Conservation (phyloP, 2,329 filamentous ascomycete genomes). For the Eurotiales sp. region DNA sequence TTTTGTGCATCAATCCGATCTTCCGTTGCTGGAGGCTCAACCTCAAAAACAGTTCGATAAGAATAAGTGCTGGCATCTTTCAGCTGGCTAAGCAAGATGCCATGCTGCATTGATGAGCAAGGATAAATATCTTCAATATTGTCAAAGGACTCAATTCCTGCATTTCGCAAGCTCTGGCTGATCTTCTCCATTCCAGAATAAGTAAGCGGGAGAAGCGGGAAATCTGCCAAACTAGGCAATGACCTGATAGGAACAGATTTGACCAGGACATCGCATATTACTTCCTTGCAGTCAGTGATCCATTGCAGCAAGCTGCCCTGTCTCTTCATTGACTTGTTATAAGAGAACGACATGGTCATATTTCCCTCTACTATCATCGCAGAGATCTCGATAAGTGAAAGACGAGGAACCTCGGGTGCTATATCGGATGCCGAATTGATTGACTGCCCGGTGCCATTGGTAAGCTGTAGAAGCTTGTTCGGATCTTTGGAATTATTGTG, state of each 20-base stretch:
- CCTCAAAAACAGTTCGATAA: conserved; percentile 17
- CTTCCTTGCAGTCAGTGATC: conserved; percentile 12
- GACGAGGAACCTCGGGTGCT: conserved; percentile 14
- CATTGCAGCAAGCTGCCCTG: conserved; percentile 13
- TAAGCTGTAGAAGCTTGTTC: conserved; percentile 15
- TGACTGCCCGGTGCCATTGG: conserved; percentile 13
- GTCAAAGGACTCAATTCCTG: conserved; percentile 13
- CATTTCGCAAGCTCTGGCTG: conserved; percentile 3
- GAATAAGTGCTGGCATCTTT: conserved; percentile 20
- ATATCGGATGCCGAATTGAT: conserved; percentile 13
- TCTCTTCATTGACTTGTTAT: conserved; percentile 14
- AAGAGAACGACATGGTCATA: conserved; percentile 15
- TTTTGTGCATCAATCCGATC: conserved; percentile 12
- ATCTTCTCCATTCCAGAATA: conserved; percentile 13
- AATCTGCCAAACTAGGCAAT: conserved; percentile 16
- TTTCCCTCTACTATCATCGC: conserved; percentile 12
- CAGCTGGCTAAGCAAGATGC: conserved; percentile 22
- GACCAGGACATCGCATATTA: not conserved
- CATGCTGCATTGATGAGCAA: conserved; percentile 24
- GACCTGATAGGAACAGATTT: not conserved
- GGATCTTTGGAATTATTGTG: conserved; percentile 18
- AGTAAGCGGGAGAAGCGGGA: conserved; percentile 21
- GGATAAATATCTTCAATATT: conserved; percentile 24
- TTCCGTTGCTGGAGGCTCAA: conserved; percentile 10
- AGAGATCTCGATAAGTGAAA: conserved; percentile 18